Base-by-base conservation (phyloP, 2,329 filamentous ascomycete species). In the Aspergillus ruber region DNA sequence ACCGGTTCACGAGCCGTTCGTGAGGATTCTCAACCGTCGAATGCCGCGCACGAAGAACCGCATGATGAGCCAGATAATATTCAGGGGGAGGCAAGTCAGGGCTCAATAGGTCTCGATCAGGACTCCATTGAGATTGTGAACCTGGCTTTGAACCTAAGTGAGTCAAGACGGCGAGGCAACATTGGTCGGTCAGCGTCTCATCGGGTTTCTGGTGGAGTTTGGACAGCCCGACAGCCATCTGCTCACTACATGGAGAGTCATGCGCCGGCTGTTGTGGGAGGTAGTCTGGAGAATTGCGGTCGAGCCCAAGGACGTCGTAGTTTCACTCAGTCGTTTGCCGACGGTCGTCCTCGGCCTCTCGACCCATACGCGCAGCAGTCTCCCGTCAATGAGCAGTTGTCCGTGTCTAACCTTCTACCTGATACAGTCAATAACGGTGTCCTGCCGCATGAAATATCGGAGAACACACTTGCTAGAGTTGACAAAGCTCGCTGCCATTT, bases 111-210 rank as follows among this genome's bases (percentile, higher is more conserved):
- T 5, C 62, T 86, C 17, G 82, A 89, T 58, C 77, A 86, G 50
- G 90, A 96, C 60, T 86, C 90, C 6, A 82, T 85, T 3, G 88
- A 95, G 66, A 94, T 97, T 54, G 89, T 97, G 38, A 90, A 90
- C 60, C 87, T 97, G 80, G 91, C 91, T 1, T 71, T 97, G 57
- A 93, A 85, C 54, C 70, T 97, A 43, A 95, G 87, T 71, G 89
- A 96, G 67, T 60, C 81, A 83, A 54, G 81, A 82, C 61, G 77
- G 77, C 69, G 86, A 75, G 51, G 81, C 72, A 66, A 80, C 74
- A 67, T 78, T 73, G 67, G 82, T 64, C 65, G 77, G 68, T 56
- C 80, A 61, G 47, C 81, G 63, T 62, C 78, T 66, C 47, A 68
- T 23, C 66, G 72, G 71, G 32, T 80, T 80, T 63, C 57, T 57